Conservation (phyloP, 139 green algal genomes). For the Micractinium sp. region DNA sequence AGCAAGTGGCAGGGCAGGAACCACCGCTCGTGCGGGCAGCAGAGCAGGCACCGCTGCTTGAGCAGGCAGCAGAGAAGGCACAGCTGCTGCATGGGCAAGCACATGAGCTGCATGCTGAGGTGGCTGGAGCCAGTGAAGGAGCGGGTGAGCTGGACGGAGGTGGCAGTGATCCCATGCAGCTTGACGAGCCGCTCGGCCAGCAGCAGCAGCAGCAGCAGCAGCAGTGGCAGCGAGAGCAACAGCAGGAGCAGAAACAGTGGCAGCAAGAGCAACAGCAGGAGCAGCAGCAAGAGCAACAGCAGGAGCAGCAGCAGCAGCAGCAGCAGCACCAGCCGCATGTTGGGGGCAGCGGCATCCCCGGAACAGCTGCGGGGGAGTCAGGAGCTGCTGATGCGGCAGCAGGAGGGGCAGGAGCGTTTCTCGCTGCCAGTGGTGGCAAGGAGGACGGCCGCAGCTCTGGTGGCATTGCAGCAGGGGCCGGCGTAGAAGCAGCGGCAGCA, state of each 20-base stretch:
- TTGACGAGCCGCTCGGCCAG: conserved; percentile 13
- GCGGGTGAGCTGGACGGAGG: background rate
- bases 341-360: too few species aligned
- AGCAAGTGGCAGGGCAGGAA: background rate
- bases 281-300: background rate
- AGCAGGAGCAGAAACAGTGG: background rate
- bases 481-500: background rate
- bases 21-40: background rate
- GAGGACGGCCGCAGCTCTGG: background rate
- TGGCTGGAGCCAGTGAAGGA: background rate
- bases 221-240: background rate
- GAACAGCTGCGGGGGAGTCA: too few species aligned
- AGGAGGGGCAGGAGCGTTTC: background rate
- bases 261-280: background rate
- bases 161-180: background rate
- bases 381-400: background rate
- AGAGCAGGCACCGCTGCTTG: conserved; percentile 9
- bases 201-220: background rate
- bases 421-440: too few species aligned
- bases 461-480: background rate
- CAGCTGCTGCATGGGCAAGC: background rate
- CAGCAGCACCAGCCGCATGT: background rate
- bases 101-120: background rate
- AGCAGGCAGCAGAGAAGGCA: background rate
- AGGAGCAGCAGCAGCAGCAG: background rate